Percentiles rank a stretch among this genome's conserved stretches.
Conservation (phyloP, 2,329 filamentous ascomycete genomes). For the Fusarium sp. region DNA sequence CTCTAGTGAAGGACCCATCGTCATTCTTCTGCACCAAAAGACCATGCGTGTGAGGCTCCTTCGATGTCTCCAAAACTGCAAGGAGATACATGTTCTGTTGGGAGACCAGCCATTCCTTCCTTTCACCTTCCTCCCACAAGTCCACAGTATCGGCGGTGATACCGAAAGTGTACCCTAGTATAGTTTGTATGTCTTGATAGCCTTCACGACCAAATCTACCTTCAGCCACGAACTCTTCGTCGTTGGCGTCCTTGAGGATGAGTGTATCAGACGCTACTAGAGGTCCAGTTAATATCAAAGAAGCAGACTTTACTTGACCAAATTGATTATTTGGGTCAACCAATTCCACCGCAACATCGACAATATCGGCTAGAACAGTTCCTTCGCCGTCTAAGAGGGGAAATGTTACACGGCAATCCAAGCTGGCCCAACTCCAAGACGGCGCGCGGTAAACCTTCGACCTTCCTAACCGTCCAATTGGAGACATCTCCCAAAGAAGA, state of each 20-base stretch:
- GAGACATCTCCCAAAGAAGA: background rate
- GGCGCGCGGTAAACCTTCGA: background rate
- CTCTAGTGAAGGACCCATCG: background rate
- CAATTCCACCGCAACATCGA: background rate
- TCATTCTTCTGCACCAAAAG: background rate
- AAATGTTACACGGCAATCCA: background rate
- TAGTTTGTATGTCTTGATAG: background rate
- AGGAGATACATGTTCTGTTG: background rate
- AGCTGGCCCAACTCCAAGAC: background rate
- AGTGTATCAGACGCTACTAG: background rate
- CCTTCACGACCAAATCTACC: background rate
- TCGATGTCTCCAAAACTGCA: background rate
- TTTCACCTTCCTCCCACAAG: background rate
- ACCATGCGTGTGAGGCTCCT: background rate
- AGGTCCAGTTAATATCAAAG: background rate
- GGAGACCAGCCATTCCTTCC: background rate
- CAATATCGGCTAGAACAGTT: background rate
- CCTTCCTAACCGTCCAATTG: fast-evolving
- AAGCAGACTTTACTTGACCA: background rate
- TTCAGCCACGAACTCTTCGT: background rate
- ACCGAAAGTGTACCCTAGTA: background rate
- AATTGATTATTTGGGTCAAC: background rate
- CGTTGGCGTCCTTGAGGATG: background rate
- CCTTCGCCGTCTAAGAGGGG: background rate
- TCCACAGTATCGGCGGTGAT: background rate